A percentile compares a stretch with the other conserved stretches of the same genome.
phyloP scores from a whole-genome alignment of 805 yeast species.

The Gaillardinia entomophila region DNA sequence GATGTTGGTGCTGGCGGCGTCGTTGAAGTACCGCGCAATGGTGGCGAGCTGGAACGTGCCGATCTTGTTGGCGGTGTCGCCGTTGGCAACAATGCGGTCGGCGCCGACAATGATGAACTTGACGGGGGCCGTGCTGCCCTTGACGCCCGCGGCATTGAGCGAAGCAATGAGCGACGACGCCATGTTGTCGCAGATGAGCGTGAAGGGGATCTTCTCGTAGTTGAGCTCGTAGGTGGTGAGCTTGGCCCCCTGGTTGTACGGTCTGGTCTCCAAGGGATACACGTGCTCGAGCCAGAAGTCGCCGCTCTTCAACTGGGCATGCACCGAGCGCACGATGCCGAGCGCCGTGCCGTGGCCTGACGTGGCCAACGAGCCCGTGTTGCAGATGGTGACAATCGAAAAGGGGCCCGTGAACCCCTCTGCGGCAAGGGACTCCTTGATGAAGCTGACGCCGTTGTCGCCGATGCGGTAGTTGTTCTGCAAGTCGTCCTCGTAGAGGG shows the following conservation, averaged over 20 bases:
- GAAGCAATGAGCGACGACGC: constrained; percentile 65
- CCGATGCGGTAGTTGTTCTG: constrained; percentile 77
- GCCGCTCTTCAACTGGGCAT: constrained; percentile 33
- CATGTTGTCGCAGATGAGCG: constrained; percentile 88
- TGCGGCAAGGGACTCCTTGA: constrained; percentile 37
- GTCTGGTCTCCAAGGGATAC: constrained; percentile 90
- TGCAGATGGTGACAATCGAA: constrained; percentile 86
- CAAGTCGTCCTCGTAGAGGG: constrained; percentile 69
- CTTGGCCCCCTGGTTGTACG: constrained; percentile 94
- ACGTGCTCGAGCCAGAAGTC: constrained; percentile 58
- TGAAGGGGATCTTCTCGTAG: constrained; percentile 81
- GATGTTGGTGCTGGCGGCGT: constrained; percentile 39
- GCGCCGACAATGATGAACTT: constrained; percentile 92
- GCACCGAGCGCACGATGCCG: constrained; percentile 78
- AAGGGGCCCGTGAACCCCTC: constrained; percentile 59
- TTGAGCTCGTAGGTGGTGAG: constrained; percentile 87
- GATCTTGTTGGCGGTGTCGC: constrained; percentile 94
- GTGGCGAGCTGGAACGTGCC: constrained; percentile 89
- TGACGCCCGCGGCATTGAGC: constrained; percentile 10
- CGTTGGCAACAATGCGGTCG: constrained; percentile 86
- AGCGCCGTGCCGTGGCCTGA: constrained; percentile 97
- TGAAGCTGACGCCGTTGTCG: constrained; percentile 70
- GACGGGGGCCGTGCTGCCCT: constrained; percentile 51
- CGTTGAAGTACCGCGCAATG: constrained; percentile 50
- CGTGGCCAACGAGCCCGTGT: constrained; percentile 95